Evolutionary conservation across 495 filamentous ascomycete species (phyloP).

Genomic region (Neurospora sp.): DNA sequence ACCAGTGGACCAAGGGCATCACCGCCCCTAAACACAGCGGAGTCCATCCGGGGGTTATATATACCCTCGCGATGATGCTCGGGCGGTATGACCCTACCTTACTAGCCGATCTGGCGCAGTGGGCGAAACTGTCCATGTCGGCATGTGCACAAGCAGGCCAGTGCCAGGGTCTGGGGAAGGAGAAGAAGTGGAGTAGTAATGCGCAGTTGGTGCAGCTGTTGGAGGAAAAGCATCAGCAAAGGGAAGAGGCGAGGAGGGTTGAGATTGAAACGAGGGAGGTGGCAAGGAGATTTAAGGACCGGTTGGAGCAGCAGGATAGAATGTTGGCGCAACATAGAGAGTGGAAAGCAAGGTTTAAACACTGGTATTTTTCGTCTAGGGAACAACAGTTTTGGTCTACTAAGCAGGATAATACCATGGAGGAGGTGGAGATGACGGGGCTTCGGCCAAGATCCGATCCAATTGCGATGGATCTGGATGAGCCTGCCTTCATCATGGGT

Average conservation of each 20-base stretch:
- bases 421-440: not conserved
- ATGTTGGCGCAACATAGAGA: not conserved
- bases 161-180: not conserved
- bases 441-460: not conserved
- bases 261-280: not conserved
- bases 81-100: not conserved
- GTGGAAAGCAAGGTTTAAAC: not conserved
- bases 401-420: not conserved
- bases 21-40: not conserved
- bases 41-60: not conserved
- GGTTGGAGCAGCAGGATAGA: not conserved
- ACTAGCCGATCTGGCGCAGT: not conserved
- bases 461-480: not conserved
- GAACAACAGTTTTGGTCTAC: not conserved
- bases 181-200: not conserved
- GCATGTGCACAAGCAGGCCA: not conserved
- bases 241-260: not conserved
- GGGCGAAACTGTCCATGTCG: not conserved
- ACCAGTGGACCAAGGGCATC: not conserved
- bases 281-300: not conserved
- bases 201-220: not conserved
- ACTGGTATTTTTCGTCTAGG: not conserved
- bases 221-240: not conserved
- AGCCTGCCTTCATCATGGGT: not conserved
- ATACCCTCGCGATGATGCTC: not conserved